Base-by-base conservation (phyloP, 805 yeast species). In the Yamadazyma takamatsuzukensis region DNA sequence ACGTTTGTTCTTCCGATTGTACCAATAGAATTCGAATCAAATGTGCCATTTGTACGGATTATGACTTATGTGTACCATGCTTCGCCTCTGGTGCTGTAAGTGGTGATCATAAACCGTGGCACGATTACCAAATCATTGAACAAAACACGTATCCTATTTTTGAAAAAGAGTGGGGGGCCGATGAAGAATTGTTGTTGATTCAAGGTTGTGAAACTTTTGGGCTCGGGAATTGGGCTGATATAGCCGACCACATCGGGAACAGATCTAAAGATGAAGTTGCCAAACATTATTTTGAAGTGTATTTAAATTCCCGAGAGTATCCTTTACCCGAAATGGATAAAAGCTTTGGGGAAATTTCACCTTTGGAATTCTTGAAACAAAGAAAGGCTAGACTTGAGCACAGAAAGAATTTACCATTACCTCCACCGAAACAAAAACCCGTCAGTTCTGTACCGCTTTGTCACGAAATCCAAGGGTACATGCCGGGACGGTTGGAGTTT, bases 401-500 rank as follows among this genome's bases (percentile, higher is more conserved):
- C 10, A 76, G 89, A 40, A 72, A 79, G 44, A 79, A 78, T 41
- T 61, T 79, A 39, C 88, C 94, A 5, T 59, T 85, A 42, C 94
- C 94, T 9, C 74, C 78, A 6, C 93, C 94, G 18, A 89, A 88
- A 32, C 77, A 80, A 40, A 93, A 90, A 54, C 87, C 94, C 4
- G 78, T 84, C 29, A 89, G 96, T 0, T 87, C 97, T 5, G 90
- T 84, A 5, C 99, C 99, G 0, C 72, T 93, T 36, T 89, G 97
- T 62, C 97, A 94, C 52, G 97, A 94, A 50, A 78, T 93, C 40
- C 97, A 93, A 56, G 97, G 96, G 3, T 93, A 80, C 55, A 93
- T 93, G 99, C 99, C 99, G 24, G 99, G 97, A 26, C 77, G 99
- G 51, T 66, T 93, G 40, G 99, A 93, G 57, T 93, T 93, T 56